Conservation (phyloP, 345 rosid species). For the Balakata baccata region DNA sequence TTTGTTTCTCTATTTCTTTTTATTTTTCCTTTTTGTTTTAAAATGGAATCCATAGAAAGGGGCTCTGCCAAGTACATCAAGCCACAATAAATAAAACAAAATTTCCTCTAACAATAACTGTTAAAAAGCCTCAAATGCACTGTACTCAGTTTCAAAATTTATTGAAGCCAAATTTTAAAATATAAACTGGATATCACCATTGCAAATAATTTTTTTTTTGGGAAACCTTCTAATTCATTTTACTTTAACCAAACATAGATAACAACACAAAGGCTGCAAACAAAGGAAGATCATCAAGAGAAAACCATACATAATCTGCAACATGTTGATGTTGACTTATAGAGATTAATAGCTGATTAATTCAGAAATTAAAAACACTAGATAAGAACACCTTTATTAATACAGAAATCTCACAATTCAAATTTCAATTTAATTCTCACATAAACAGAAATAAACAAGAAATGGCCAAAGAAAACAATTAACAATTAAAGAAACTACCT, state of each 20-base stretch:
- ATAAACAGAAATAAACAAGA: neutral
- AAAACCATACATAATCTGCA: neutral
- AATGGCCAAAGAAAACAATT: neutral
- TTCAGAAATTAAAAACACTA: neutral
- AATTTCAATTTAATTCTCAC: neutral
- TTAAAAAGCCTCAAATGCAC: no score
- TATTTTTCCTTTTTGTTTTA: no score
- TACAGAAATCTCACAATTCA: neutral
- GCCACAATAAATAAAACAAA: neutral
- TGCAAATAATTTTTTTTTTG: neutral
- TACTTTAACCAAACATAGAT: neutral
- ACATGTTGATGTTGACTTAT: neutral
- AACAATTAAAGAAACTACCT: slow-evolving; percentile 38
- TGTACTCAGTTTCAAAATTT: no score
- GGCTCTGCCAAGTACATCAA: neutral
- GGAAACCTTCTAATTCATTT: neutral
- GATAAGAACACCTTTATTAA: neutral
- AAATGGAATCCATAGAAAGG: neutral
- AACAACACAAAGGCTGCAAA: neutral
- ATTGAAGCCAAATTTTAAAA: no score
- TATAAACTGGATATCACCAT: no score
- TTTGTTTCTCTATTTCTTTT: neutral
- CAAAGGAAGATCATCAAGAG: no score
- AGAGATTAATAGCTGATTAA: neutral
- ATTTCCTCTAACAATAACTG: no score